A percentile compares a stretch with the other conserved stretches of the same genome.
These are phyloP conservation scores for Conticribra weissflogii DNA, from an alignment of 108 stramenopile genomes.

Conservation along the genomic window DNA sequence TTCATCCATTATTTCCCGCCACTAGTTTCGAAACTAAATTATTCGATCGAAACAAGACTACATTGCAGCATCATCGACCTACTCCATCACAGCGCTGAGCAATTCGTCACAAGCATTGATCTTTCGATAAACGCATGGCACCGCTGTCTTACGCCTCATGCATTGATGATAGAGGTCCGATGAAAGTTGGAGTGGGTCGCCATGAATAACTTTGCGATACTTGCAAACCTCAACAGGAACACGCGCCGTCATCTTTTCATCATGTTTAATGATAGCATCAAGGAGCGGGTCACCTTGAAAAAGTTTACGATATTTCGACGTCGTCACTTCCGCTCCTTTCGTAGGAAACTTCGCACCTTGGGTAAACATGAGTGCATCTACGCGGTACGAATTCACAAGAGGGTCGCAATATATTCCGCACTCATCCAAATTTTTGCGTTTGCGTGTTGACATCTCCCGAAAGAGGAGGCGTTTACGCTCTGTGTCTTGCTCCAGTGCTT, in stretches of 20 bases:
- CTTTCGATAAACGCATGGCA: neutral
- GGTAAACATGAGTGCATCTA: constrained; percentile 15
- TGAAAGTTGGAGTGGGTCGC: constrained; percentile 1
- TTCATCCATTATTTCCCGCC: no score
- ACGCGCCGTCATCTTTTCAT: neutral
- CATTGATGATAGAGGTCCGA: neutral
- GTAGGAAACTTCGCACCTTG: neutral
- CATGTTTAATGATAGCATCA: neutral
- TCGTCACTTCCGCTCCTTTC: neutral
- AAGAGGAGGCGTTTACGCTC: constrained; percentile 19
- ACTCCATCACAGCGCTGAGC: constrained; percentile 7
- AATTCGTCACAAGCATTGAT: constrained; percentile 11
- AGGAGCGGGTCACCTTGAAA: neutral
- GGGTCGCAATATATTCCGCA: constrained; percentile 30
- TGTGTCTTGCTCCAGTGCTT: constrained; percentile 19
- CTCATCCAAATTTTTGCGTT: constrained; percentile 20
- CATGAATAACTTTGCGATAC: constrained; percentile 15
- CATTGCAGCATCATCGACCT: neutral
- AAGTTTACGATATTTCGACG: constrained; percentile 9
- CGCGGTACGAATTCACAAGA: constrained; percentile 23
- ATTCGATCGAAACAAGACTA: no score
- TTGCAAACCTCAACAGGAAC: neutral
- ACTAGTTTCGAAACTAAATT: no score
- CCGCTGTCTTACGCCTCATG: neutral
- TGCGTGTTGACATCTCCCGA: constrained; percentile 31